These are phyloP conservation scores for Curvularia lunata DNA, from an alignment of 2,329 filamentous ascomycete genomes.

Conservation along the genomic window DNA sequence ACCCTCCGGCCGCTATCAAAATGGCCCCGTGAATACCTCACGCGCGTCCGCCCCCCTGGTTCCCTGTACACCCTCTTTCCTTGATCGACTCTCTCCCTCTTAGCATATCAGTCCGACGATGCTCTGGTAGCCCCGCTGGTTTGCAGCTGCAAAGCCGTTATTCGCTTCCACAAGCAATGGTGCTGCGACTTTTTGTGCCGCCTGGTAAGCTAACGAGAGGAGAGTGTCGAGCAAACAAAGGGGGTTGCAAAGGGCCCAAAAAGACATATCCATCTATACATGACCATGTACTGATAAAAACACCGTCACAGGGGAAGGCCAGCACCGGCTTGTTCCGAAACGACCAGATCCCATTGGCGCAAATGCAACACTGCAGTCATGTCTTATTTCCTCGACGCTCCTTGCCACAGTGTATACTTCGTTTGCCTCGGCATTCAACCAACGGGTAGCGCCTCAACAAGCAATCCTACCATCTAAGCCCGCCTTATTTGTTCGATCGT, in stretches of 20 bases:
- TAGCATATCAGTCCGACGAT: constrained; percentile 15
- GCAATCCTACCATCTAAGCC: constrained; percentile 15
- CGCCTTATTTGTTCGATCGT: constrained; percentile 32
- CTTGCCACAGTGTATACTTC: constrained; percentile 36
- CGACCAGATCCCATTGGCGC: constrained; percentile 38
- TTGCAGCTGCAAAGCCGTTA: neutral
- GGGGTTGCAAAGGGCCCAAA: neutral
- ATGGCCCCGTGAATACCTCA: constrained; percentile 17
- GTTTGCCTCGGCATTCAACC: constrained; percentile 26
- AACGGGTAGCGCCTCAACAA: constrained; percentile 17
- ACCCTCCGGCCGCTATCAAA: constrained; percentile 13
- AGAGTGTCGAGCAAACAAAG: neutral
- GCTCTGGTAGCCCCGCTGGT: constrained; percentile 4
- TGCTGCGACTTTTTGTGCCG: constrained; percentile 36
- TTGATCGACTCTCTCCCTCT: neutral
- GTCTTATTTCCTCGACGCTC: constrained; percentile 33
- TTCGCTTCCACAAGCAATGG: constrained; percentile 27
- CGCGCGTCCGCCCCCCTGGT: constrained; percentile 6
- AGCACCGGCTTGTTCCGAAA: constrained; percentile 33
- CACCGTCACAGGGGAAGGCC: constrained; percentile 31
- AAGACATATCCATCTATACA: neutral
- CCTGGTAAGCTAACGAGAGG: constrained; percentile 27
- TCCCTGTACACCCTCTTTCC: constrained; percentile 12
- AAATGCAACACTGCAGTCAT: constrained; percentile 37
- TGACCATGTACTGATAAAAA: neutral